A percentile compares a stretch with the other conserved stretches of the same genome.
Conservation (phyloP, 2,329 filamentous ascomycete genomes). For the Fusarium falciforme region DNA sequence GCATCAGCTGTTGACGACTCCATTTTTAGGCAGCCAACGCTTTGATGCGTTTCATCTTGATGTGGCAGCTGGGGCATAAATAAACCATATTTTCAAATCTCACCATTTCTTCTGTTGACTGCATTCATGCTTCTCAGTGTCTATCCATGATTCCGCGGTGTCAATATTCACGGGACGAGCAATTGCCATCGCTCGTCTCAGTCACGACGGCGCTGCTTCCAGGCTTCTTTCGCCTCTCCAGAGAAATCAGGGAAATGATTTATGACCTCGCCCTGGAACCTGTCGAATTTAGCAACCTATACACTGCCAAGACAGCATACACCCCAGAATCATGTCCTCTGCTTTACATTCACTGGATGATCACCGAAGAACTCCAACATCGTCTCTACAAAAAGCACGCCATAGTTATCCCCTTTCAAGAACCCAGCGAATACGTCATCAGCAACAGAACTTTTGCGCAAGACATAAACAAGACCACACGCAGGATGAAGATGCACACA, state of each 20-base stretch:
- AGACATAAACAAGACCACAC: neutral
- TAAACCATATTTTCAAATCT: neutral
- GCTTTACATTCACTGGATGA: slow-evolving; percentile 5
- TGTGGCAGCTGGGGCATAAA: neutral
- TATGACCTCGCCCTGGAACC: slow-evolving; percentile 8
- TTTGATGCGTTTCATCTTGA: neutral
- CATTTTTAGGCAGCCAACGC: neutral
- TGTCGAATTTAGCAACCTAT: neutral
- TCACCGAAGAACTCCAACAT: neutral
- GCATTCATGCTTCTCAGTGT: neutral
- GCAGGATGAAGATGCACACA: slow-evolving; percentile 1
- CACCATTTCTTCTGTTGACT: neutral
- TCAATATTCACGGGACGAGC: neutral
- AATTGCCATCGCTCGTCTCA: neutral
- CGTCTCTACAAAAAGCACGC: slow-evolving; percentile 7
- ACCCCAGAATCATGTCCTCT: neutral
- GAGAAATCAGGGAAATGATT: slow-evolving; percentile 2
- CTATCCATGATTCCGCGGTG: neutral
- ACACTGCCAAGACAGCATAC: neutral
- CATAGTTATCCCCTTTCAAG: slow-evolving; percentile 9
- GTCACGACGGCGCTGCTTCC: neutral
- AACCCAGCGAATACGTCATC: neutral
- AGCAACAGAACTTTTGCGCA: neutral
- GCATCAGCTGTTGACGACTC: neutral
- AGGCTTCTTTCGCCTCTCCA: neutral